Conservation (phyloP, 1,139 yeast genomes). For the Blastobotrys elegans region DNA sequence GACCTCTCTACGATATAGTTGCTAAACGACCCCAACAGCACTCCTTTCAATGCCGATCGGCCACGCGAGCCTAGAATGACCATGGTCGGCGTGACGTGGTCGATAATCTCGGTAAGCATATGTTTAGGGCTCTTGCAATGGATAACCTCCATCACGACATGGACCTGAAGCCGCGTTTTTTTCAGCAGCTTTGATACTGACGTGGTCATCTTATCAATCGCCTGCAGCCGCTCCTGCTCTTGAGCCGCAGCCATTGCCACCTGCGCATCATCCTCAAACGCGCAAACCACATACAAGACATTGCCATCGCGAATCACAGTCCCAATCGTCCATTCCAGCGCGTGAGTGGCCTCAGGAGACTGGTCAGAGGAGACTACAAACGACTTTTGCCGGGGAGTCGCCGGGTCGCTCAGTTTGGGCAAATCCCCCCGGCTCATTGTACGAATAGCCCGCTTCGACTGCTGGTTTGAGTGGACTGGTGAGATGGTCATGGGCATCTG, state of each 20-base stretch:
- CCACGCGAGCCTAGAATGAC: conserved; percentile 83
- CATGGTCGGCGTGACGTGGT: conserved; percentile 74
- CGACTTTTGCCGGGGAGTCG: conserved; percentile 56
- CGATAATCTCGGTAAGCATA: conserved; percentile 74
- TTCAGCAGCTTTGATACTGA: conserved; percentile 55
- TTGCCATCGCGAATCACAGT: conserved; percentile 81
- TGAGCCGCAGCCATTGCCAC: conserved; percentile 37
- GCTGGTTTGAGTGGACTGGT: conserved; percentile 52
- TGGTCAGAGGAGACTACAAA: conserved; percentile 76
- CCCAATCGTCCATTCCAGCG: conserved; percentile 87
- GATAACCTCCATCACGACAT: conserved; percentile 67
- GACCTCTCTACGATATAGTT: conserved; percentile 73
- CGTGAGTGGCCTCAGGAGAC: conserved; percentile 79
- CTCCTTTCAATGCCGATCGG: conserved; percentile 69
- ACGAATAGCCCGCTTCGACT: conserved; percentile 51
- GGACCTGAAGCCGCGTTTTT: conserved; percentile 70
- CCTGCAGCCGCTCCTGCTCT: conserved; percentile 45
- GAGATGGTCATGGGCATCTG: conserved; percentile 57
- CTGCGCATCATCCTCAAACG: conserved; percentile 55
- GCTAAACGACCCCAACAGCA: conserved; percentile 66
- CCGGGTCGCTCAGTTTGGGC: conserved; percentile 47
- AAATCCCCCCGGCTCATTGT: conserved; percentile 69
- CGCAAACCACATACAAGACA: conserved; percentile 73
- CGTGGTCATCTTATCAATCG: conserved; percentile 59
- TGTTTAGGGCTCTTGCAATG: conserved; percentile 89